Base-by-base conservation (phyloP, 2,329 filamentous ascomycete genomes). In the Botrytis porri region DNA sequence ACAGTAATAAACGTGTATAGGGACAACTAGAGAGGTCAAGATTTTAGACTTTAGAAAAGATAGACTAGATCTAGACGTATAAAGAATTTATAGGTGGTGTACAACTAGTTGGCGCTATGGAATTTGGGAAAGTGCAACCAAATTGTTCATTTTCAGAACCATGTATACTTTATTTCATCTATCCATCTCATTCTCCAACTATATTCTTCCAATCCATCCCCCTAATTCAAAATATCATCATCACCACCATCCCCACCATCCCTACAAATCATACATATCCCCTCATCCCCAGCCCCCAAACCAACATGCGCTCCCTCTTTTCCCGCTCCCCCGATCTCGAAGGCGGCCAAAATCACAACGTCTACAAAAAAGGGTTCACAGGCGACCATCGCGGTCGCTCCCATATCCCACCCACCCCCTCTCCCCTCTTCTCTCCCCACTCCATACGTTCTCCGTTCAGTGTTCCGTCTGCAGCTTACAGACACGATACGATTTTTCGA, bases 41-140 rank as follows among this genome's bases (percentile, higher is more conserved):
- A 25, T 37, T 39, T 66, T 45, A 72, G 70, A 72, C 29, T 35
- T 37, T 41, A 69, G 39, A 57, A 25, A 32, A 37, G 35, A 67
- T 51, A 43, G 4, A 29, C 39, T 65, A 69, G 65, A 72, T n/a
- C 41, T 69, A 75, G 70, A 70, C 32, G 37, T 45, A 70, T 32
- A 73, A 64, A 71, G 60, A 74, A 35, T 73, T 74, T 74, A 41
- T 72, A 41, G 51, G 66, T 72, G 59, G 35, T 59, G 32, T 37
- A 39, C 35, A 66, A 72, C 70, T 70, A 39, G 37, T 73, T 25
- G 32, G 10, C 35, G 25, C 20, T 60, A 7, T 41, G 6, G 3
- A 51, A n/a, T 48, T 54, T 29, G 59, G 59, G 69, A 71, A 71
- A 64, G 39, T 64, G 37, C 69, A 41, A 64, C 48, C 51, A 35